Base-by-base conservation (phyloP, 2,329 filamentous ascomycete species). In the Pyricularia pennisetigena region DNA sequence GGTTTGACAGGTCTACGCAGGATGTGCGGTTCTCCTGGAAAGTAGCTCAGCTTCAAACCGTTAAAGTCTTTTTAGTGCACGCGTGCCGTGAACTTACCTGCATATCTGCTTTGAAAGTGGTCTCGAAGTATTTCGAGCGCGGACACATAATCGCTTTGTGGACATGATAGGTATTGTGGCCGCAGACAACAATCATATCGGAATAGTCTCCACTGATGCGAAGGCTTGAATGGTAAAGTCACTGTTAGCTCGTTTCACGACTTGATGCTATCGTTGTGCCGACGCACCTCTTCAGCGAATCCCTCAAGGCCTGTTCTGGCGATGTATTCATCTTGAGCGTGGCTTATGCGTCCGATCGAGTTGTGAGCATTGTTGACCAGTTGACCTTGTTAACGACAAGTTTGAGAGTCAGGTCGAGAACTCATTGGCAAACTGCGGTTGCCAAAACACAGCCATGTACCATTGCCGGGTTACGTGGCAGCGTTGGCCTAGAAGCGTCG, bases 61-160 rank as follows among this genome's bases (percentile, higher is more conserved):
- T 66, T 23, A 16, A 26, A 10, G n/a, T 64, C 4, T 32, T 6
- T 26, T 30, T 24, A 4, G 41, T 20, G 4, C 41, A 8, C 10
- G 57, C 4, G 59, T 24, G 8, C 30, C 7, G 24, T 57, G 23
- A 16, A 28, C 57, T 12, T 20, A n/a, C n/a, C 20, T 65, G 10
- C 10, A 26, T 57, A 4, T 32, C 54, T 24, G 26, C 64, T 28
- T 68, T 68, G 63, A 66, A 41, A 10, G 14, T 28, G 7, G 2
- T 28, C 3, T 49, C 64, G 54, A 68, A 68, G 24, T 66, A 35
- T 14, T 24, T 23, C 24, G 64, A 68, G 10, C 54, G 63, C 12
- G 64, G 64, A 23, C 67, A 68, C 16, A 68, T 62, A 28, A 66
- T 68, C 9, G 64, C 20, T 29, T 65, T 68, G 64, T 66, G 67